These are phyloP conservation scores for Neurospora cerealis DNA, from an alignment of 495 filamentous ascomycete genomes.

Conservation along the genomic window DNA sequence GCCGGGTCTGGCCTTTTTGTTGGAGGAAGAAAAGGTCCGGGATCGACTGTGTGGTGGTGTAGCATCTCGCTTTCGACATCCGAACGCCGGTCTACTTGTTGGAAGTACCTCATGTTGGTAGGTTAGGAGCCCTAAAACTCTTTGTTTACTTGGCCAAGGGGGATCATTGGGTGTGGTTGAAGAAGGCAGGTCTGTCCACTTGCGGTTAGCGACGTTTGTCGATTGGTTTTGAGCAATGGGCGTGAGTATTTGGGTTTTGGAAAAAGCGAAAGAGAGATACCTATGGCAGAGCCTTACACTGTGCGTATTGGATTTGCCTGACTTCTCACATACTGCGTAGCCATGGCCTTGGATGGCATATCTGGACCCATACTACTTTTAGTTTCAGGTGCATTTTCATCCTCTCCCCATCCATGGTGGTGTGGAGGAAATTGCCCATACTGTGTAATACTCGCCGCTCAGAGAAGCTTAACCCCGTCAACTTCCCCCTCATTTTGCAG, in stretches of 20 bases:
- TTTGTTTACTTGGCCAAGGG: background rate
- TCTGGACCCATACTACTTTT: constrained; percentile 1
- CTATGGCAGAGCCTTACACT: background rate
- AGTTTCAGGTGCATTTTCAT: constrained; percentile 5
- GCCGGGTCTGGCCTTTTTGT: background rate
- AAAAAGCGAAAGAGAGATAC: background rate
- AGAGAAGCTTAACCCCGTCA: background rate
- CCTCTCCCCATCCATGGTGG: background rate
- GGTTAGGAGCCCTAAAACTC: background rate
- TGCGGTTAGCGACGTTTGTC: background rate
- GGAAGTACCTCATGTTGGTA: background rate
- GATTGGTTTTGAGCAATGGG: background rate
- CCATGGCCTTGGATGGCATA: background rate
- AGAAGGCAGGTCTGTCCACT: background rate
- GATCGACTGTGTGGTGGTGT: background rate
- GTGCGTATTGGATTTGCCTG: background rate
- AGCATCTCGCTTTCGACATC: background rate
- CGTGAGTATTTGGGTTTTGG: background rate
- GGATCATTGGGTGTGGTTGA: background rate
- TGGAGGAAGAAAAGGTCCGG: background rate
- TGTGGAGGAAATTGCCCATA: background rate
- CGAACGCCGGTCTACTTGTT: background rate
- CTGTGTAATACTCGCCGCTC: background rate
- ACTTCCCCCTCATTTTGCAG: background rate
- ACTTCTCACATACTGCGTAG: background rate